Evolutionary conservation across 768 basidiomycete genomes (phyloP).

Genomic region (Suillus paluster): DNA sequence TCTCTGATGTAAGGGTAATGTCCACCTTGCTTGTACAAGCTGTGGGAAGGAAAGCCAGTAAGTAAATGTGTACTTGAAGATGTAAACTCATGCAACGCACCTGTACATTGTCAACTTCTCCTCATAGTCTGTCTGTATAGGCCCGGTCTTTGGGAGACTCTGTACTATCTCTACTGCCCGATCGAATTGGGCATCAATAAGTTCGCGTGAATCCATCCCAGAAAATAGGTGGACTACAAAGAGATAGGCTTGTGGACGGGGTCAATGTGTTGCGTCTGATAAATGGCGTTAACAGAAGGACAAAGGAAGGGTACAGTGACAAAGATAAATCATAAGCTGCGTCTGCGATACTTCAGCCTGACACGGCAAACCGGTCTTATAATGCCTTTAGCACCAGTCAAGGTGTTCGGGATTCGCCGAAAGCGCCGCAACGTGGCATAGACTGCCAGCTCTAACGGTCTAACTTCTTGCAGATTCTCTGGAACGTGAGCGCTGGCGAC

Average conservation of each 20-base stretch:
- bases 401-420: neutral
- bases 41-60: slow-evolving; percentile 34
- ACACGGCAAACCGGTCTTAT: neutral
- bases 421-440: neutral
- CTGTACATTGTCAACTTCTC: slow-evolving; percentile 95
- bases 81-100: slow-evolving; percentile 39
- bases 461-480: no score
- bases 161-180: slow-evolving; percentile 95
- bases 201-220: slow-evolving; percentile 63
- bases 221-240: no score
- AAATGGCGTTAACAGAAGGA: neutral
- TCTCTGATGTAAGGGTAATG: neutral
- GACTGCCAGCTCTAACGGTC: no score
- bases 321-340: neutral
- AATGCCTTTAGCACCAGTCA: neutral
- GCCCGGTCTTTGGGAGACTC: slow-evolving; percentile 88
- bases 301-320: neutral
- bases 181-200: slow-evolving; percentile 87
- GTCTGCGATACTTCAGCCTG: neutral
- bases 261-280: neutral
- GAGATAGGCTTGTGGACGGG: neutral
- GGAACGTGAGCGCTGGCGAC: no score
- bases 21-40: slow-evolving; percentile 92
- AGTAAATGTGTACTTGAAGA: neutral
- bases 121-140: slow-evolving; percentile 95